phyloP scores from a whole-genome alignment of 2,329 filamentous ascomycete species.

The Phialophora tarda region DNA sequence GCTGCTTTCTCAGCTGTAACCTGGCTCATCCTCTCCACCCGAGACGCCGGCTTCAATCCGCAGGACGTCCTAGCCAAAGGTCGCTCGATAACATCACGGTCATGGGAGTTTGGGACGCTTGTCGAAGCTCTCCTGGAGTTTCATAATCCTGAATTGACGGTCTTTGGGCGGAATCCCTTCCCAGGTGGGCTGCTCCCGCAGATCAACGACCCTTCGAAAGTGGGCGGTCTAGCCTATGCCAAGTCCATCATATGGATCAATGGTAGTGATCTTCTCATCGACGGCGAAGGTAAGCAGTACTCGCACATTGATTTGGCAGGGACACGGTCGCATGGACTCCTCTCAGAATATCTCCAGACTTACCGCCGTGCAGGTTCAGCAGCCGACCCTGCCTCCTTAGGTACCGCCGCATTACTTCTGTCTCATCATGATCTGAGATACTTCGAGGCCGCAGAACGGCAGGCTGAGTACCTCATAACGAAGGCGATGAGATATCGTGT shows the following conservation, averaged over 20 bases:
- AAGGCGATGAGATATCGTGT: conserved; percentile 52
- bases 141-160: conserved; percentile 28
- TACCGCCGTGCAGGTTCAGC: conserved; percentile 21
- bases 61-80: conserved; percentile 11
- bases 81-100: conserved; percentile 13
- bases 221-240: conserved; percentile 13
- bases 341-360: neutral
- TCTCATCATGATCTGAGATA: conserved; percentile 46
- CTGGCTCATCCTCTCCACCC: conserved; percentile 5
- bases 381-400: conserved; percentile 53
- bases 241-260: conserved; percentile 17
- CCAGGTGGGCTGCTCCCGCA: conserved; percentile 17
- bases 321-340: neutral
- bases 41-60: conserved; percentile 7
- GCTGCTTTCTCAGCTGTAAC: neutral
- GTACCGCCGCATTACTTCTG: conserved; percentile 53
- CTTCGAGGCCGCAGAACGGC: conserved; percentile 48
- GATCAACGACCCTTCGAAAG: conserved; percentile 3
- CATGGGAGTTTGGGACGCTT: conserved; percentile 31
- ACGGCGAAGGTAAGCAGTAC: conserved; percentile 23
- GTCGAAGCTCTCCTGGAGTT: conserved; percentile 35
- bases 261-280: conserved; percentile 7
- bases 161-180: conserved; percentile 26
- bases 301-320: neutral
- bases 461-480: conserved; percentile 50